Evolutionary conservation across 495 filamentous ascomycete species (phyloP).

Genomic region (Penicillium pancosmium): DNA sequence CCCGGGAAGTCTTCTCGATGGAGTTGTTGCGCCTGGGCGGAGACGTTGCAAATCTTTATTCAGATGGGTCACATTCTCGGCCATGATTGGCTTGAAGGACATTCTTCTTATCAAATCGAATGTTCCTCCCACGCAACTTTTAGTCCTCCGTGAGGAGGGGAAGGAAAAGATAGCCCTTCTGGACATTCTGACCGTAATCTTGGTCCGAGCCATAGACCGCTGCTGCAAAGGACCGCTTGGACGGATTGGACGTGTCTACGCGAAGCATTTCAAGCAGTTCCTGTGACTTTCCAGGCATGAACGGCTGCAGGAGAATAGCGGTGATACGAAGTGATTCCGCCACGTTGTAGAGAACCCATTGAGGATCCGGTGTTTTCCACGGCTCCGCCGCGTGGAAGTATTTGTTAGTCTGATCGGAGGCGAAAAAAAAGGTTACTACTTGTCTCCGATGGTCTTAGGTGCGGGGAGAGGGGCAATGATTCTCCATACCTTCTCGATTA

Average conservation of each 20-base stretch:
- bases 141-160: conserved; percentile 53
- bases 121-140: conserved; percentile 12
- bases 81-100: conserved; percentile 26
- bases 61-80: conserved; percentile 10
- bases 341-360: conserved; percentile 64
- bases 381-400: conserved; percentile 64
- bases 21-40: conserved; percentile 21
- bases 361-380: conserved; percentile 54
- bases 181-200: conserved; percentile 64
- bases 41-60: conserved; percentile 30
- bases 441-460: neutral
- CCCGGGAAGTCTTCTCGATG: conserved; percentile 24
- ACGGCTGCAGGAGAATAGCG: conserved; percentile 87
- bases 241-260: conserved; percentile 52
- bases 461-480: conserved; percentile 12
- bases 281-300: conserved; percentile 79
- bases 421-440: conserved; percentile 14
- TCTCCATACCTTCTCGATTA: conserved; percentile 54
- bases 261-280: conserved; percentile 77
- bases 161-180: conserved; percentile 58
- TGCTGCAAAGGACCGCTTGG: conserved; percentile 57
- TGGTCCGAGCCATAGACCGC: conserved; percentile 62
- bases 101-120: conserved; percentile 42
- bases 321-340: conserved; percentile 79
- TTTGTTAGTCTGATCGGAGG: conserved; percentile 62